Percentiles rank a stretch among this genome's conserved stretches.
Evolutionary conservation across 176 grass and related monocot genomes (phyloP).

Genomic region (Musa itinerans): DNA sequence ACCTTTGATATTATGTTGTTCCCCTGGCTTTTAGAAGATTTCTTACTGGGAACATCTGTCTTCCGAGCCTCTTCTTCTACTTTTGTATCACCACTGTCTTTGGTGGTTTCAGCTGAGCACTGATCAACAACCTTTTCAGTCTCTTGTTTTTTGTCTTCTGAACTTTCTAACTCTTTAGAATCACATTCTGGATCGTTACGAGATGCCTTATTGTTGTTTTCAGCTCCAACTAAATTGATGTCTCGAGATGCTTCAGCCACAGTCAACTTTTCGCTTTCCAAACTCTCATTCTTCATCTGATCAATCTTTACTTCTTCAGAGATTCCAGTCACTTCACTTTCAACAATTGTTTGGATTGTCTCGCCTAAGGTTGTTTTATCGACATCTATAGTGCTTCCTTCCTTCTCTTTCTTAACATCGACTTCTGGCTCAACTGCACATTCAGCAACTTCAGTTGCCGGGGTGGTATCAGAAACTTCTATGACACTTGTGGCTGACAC

Average conservation of each 20-base stretch:
- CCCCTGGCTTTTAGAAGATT: neutral
- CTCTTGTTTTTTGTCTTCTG: constrained; percentile 10
- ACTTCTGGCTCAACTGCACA: neutral
- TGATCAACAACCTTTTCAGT: neutral
- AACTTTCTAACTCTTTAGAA: neutral
- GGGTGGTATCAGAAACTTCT: neutral
- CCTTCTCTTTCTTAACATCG: neutral
- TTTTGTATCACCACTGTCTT: constrained; percentile 6
- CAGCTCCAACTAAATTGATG: neutral
- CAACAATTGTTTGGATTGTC: neutral
- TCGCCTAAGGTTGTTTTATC: neutral
- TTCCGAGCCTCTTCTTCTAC: neutral
- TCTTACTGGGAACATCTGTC: neutral
- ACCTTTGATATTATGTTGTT: constrained; percentile 15
- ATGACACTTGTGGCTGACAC: neutral
- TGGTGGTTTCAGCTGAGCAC: neutral
- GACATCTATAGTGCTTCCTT: neutral
- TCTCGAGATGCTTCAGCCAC: neutral
- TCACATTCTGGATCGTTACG: neutral
- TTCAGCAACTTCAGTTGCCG: neutral
- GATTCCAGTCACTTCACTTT: neutral
- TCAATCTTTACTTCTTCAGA: neutral
- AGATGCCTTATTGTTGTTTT: neutral
- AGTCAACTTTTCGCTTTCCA: neutral
- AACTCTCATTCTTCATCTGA: neutral